phyloP scores from a whole-genome alignment of 169 alveolate genomes.

The Babesia gibsoni region DNA sequence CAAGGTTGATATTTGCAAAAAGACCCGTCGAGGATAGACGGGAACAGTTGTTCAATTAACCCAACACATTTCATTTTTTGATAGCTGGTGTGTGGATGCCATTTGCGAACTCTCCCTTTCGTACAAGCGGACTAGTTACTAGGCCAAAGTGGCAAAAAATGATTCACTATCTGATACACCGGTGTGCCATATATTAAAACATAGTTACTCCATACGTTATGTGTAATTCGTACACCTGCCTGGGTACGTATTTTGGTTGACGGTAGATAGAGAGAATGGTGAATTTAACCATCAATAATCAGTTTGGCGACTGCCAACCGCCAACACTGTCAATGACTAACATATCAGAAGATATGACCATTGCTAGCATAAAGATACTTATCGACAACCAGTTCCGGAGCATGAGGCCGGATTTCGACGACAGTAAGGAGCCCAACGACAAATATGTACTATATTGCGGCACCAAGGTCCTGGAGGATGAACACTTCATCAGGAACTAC shows the following conservation, averaged over 20 bases:
- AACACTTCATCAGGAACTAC: constrained; percentile 11
- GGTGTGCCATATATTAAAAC: no score
- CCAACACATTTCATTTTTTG: no score
- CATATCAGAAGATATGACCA: constrained; percentile 29
- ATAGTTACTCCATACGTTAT: no score
- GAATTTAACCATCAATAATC: constrained; percentile 26
- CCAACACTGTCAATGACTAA: constrained; percentile 24
- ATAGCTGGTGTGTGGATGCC: no score
- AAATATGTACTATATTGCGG: constrained; percentile 50
- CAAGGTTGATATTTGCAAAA: constrained; percentile 54
- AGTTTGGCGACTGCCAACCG: constrained; percentile 39
- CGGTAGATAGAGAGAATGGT: constrained; percentile 22
- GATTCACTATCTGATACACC: no score
- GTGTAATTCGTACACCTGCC: no score
- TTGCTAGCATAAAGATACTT: constrained; percentile 15
- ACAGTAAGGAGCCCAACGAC: constrained; percentile 12
- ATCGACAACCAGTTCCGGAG: constrained; percentile 22
- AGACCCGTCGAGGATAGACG: constrained; percentile 7
- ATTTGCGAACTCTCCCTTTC: no score
- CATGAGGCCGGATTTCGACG: constrained; percentile 10
- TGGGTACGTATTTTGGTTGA: neutral
- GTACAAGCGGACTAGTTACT: no score
- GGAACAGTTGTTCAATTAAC: no score
- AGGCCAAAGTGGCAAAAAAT: no score
- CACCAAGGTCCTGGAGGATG: constrained; percentile 23